Base-by-base conservation (phyloP, 1,284 basidiomycete species). In the Boletus sp. region DNA sequence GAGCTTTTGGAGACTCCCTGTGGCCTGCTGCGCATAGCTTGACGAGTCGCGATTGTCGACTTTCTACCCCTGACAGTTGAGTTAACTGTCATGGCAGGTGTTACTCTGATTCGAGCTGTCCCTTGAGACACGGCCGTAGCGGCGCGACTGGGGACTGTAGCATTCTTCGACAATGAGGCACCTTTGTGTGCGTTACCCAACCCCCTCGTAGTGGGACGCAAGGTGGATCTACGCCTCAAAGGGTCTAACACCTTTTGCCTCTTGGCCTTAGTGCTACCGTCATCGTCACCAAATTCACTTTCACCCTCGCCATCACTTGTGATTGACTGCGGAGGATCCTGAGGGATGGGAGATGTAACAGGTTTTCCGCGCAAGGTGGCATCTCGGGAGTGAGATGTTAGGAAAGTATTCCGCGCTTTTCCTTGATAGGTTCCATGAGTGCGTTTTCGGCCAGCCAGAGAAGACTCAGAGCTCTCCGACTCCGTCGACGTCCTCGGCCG, bases 401-500 rank as follows among this genome's bases (percentile, higher is more conserved):
- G 41, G 19, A 45, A 8, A 2, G 40, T 14, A 27, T 26, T 47
- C 12, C 32, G 35, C 22, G 27, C 27, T 9, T 45, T 55, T 39
- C 44, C 44, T 46, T 50, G 52, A 29, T 48, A 49, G 13, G 38
- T 27, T 6, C 48, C 40, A 41, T 50, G 58, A 30, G 64, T 46
- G 6, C 69, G 69, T 44, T 72, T 73, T 47, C 55, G 63, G 20
- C 71, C 67, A 38, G 62, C 64, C 26, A 68, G 46, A 37, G 70
- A 64, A 8, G 67, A 64, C 23, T 59, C 63, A 25, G 77, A 73
- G 5, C 63, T 63, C 12, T 63, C 58, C 5, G 76, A 76, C 36
- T 72, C 70, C 9, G 77, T 72, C 22, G 72, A 72, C 5, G 69
- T 69, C 22, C 69, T 65, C 8, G 74, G 75, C 17, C 69, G 68